Base-by-base conservation (phyloP, 2,329 filamentous ascomycete genomes). In the Erysiphe pulchra region DNA sequence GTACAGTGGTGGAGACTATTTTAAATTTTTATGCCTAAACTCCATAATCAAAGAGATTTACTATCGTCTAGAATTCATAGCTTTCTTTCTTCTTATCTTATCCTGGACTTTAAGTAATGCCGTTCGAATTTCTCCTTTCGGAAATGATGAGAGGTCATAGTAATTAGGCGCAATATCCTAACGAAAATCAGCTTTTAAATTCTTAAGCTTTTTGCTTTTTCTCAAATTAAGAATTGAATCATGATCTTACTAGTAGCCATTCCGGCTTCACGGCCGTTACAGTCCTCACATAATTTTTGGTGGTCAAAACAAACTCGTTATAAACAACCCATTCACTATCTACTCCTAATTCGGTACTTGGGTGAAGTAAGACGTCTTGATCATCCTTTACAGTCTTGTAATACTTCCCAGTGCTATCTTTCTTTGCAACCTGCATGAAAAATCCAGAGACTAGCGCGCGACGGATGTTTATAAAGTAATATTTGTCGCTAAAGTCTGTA, bases 341-440 rank as follows among this genome's bases (percentile, higher is more conserved):
- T 48, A 84, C 77, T 44, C 76, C 73, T 18, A 98, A 69, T 31
- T 93, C 86, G 0, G 86, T 94, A 52, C 82, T 90, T 1, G 90
- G 90, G 63, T 98, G 90, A 49, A 98, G 71, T 54, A 94, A 69
- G 41, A 98, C 90, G 42, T 74, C 80, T 64, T 95, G 87, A 56
- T 94, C 81, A 58, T 98, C 92, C 67, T 95, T 98, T 60, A 98
- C 79, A 1, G 90, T 98, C 51, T 78, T 76, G 64, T 98, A 98
- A 38, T 82, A 74, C 69, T 95, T 95, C 57, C 82, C 81, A 30
- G 73, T 77, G 45, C 73, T 75, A 57, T 95, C 85, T 59, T 80
- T 84, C 75, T 92, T 94, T 48, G 90, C 92, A 18, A 95, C 83
- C 61, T 98, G 90, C 90, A 98, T 98, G 70, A 98, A 98, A 70